Evolutionary conservation across 768 basidiomycete species (phyloP), one percentile per base, ranked within the genome.

Genomic region (Tricholoma matsutake): DNA sequence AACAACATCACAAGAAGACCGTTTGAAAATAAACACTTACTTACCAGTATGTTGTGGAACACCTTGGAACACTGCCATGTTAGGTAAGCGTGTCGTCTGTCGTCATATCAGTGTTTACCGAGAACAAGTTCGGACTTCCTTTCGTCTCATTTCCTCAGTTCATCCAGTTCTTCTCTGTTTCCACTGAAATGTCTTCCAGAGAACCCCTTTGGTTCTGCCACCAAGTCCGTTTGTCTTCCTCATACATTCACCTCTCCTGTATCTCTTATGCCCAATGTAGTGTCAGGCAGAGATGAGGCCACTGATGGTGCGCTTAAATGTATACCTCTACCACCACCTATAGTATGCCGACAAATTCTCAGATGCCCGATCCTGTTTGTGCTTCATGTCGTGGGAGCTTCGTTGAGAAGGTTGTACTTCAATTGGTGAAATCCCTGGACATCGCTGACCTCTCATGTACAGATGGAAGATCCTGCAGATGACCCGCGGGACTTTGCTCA

Each of bases 241-340:
- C 61, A 51, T 18, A 54, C 18, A 20, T 59, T 60, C 13, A 18
- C 43, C 35, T 8, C 57, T 6, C 11, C 43, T 31, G 53, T 6
- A 56, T 16, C 29, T 16, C 20, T 55, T 65, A 47, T 66, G 64
- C 55, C 56, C 59, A 54, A 45, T 57, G n/a, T 16, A 95, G 94
- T 96, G 94, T 69, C 82, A 87, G 71, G 86, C 90, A 57, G 92
- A 96, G 75, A 95, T 92, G 92, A 78, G 88, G 56, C 92, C 94
- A 1, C 76, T 94, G 51, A 92, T 91, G 89, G 92, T 93, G 64
- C 41, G 79, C 68, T 43, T 63, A 20, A 18, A 22, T 32, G 18
- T 28, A 16, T 51, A 41, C 56, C 35, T 57, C 28, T 18, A 28
- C 29, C 49, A 43, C 47, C 35, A 34, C 39, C 53, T 57, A 56